A percentile compares a stretch with the other conserved stretches of the same genome.
Evolutionary conservation across 73 alveolate genomes (phyloP).

Genomic region (Tetrahymena malaccensis): DNA sequence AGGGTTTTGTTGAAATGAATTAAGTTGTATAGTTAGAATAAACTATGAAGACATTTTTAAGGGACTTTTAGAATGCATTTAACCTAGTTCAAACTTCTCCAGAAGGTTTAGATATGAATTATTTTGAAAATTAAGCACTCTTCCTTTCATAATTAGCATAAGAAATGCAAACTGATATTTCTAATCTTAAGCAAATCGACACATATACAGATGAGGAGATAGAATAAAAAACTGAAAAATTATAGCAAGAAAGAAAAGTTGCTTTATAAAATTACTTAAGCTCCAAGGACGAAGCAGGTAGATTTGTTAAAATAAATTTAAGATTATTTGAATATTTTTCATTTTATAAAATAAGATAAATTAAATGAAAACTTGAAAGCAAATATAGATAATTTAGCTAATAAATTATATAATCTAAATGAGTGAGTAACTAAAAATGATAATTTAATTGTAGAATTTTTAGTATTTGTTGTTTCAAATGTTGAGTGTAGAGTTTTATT

Average conservation of each 20-base stretch:
- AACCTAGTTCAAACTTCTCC: not conserved
- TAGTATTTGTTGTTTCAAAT: too few relatives aligned
- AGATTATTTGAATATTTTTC: not conserved
- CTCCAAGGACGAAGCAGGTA: not conserved
- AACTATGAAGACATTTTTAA: not conserved
- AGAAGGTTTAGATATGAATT: not conserved
- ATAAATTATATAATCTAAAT: not conserved
- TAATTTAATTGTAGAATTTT: too few relatives aligned
- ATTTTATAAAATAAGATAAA: not conserved
- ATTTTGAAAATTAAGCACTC: not conserved
- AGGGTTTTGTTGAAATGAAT: not conserved
- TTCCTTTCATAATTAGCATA: not conserved
- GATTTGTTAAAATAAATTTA: not conserved
- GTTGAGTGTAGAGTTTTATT: not conserved
- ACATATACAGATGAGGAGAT: not conserved
- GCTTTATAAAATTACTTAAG: not conserved
- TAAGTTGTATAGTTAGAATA: not conserved
- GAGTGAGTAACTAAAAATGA: not conserved
- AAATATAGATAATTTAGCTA: not conserved
- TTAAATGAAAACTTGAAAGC: not conserved
- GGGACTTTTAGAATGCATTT: not conserved
- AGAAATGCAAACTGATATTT: not conserved
- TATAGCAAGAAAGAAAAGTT: not conserved
- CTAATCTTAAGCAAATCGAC: not conserved
- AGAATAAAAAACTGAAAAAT: not conserved